Evolutionary conservation across 208 protist species (phyloP).

Genomic region (Sergeia podlipaevii): DNA sequence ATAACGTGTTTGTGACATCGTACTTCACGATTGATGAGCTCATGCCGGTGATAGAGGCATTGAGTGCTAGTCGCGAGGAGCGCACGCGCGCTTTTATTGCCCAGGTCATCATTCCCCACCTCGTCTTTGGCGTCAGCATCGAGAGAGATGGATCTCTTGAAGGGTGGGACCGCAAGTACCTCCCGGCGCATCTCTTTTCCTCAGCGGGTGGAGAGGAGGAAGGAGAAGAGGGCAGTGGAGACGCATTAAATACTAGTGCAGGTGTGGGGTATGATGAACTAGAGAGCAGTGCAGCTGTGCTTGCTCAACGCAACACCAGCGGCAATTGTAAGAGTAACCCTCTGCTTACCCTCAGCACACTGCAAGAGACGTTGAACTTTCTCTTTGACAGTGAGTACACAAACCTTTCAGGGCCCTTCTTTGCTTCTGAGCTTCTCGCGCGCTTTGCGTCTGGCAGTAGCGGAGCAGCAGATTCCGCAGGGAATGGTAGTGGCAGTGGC

Average conservation of each 20-base stretch:
- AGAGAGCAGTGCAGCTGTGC: not conserved
- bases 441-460: not conserved
- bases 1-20: no score
- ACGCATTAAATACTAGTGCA: not conserved
- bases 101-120: slow-evolving; percentile 63
- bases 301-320: not conserved
- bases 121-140: slow-evolving; percentile 59
- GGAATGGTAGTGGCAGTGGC: not conserved
- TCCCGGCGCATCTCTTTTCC: slow-evolving; percentile 10
- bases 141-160: slow-evolving; percentile 36
- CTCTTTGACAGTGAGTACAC: slow-evolving; percentile 10
- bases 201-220: slow-evolving; percentile 4
- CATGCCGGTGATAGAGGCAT: slow-evolving; percentile 34
- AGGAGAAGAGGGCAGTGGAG: not conserved
- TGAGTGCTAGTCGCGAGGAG: slow-evolving; percentile 34
- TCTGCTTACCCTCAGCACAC: no score
- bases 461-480: not conserved
- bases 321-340: not conserved
- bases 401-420: not conserved
- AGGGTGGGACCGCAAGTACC: slow-evolving; percentile 54
- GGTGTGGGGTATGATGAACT: not conserved
- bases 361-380: slow-evolving; percentile 2
- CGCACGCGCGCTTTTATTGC: slow-evolving; percentile 49
- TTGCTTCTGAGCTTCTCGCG: slow-evolving; percentile 4
- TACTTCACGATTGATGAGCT: slow-evolving; percentile 34